phyloP scores from a whole-genome alignment of 148 eudicot species.

The Tetragonia tetragonoides region DNA sequence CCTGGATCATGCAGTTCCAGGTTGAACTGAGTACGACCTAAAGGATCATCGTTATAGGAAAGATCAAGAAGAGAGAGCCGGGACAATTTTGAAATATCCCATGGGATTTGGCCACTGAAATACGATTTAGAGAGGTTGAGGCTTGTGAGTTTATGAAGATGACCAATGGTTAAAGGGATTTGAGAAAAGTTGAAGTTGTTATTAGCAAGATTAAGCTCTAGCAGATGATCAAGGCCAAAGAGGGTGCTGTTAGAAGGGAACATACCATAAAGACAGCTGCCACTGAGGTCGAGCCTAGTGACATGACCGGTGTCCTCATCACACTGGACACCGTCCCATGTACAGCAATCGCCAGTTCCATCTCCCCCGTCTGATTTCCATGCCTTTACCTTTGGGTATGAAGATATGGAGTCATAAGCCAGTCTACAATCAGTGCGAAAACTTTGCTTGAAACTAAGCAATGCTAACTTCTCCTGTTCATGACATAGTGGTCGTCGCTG shows the following conservation, averaged over 20 bases:
- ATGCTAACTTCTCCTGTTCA: constrained; percentile 5
- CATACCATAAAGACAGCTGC: constrained; percentile 33
- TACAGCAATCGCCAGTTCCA: constrained; percentile 24
- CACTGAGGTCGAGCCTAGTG: constrained; percentile 36
- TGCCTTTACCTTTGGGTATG: constrained; percentile 6
- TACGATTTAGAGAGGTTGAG: constrained; percentile 33
- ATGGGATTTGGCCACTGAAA: constrained; percentile 39
- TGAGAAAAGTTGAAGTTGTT: constrained; percentile 32
- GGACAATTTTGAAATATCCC: constrained; percentile 26
- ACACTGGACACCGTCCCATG: constrained; percentile 47
- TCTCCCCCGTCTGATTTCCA: not conserved
- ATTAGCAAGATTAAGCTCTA: constrained; percentile 28
- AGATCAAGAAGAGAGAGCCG: constrained; percentile 29
- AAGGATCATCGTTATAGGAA: constrained; percentile 5
- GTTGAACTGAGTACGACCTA: not conserved
- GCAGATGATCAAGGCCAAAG: constrained; percentile 34
- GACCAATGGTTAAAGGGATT: constrained; percentile 32
- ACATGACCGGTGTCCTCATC: constrained; percentile 31
- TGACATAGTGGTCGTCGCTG: not conserved
- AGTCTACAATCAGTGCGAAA: constrained; percentile 10
- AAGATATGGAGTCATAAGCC: not conserved
- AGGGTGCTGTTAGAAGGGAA: constrained; percentile 25
- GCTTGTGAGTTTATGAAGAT: constrained; percentile 18
- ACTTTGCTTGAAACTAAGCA: constrained; percentile 16
- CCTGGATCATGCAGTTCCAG: constrained; percentile 23